A percentile compares a stretch with the other conserved stretches of the same genome.
Conservation (phyloP, 2,329 filamentous ascomycete species). For the Penicillium sp. region DNA sequence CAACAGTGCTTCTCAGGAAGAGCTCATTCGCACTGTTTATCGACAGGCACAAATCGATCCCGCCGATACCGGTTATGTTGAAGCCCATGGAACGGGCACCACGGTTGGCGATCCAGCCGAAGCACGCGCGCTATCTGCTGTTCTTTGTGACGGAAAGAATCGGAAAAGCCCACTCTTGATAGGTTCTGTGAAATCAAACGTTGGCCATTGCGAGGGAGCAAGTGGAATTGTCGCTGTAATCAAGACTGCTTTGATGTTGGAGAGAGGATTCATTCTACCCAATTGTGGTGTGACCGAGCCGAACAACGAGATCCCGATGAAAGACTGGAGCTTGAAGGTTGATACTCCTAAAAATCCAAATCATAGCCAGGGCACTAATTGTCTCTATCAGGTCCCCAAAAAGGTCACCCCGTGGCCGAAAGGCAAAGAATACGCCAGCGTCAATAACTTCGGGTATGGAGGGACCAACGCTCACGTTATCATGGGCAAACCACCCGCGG, state of each 20-base stretch:
- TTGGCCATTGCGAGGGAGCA: slow-evolving; percentile 39
- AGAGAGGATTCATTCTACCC: slow-evolving; percentile 37
- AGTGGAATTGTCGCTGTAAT: slow-evolving; percentile 38
- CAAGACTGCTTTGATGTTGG: slow-evolving; percentile 36
- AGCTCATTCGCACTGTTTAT: slow-evolving; percentile 48
- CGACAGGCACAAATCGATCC: slow-evolving; percentile 44
- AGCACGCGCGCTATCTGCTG: slow-evolving; percentile 29
- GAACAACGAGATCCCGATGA: slow-evolving; percentile 35
- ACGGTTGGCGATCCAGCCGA: slow-evolving; percentile 44
- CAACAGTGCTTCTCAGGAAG: slow-evolving; percentile 44
- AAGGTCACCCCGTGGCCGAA: slow-evolving; percentile 37
- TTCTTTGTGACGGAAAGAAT: slow-evolving; percentile 30
- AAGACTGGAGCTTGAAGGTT: slow-evolving; percentile 36
- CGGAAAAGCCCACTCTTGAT: slow-evolving; percentile 33
- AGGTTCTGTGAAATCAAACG: slow-evolving; percentile 40
- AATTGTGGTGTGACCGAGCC: slow-evolving; percentile 34
- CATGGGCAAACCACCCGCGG: slow-evolving; percentile 29
- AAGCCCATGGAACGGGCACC: slow-evolving; percentile 54
- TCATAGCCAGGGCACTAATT: background rate
- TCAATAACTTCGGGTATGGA: slow-evolving; percentile 47
- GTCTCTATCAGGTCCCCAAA: slow-evolving; percentile 26
- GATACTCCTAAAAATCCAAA: background rate
- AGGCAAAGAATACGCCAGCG: slow-evolving; percentile 31
- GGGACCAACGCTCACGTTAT: slow-evolving; percentile 44
- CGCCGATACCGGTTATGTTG: slow-evolving; percentile 42